Base-by-base conservation (phyloP, 192 early-diverging fungal genomes). In the Linnemannia exigua region DNA sequence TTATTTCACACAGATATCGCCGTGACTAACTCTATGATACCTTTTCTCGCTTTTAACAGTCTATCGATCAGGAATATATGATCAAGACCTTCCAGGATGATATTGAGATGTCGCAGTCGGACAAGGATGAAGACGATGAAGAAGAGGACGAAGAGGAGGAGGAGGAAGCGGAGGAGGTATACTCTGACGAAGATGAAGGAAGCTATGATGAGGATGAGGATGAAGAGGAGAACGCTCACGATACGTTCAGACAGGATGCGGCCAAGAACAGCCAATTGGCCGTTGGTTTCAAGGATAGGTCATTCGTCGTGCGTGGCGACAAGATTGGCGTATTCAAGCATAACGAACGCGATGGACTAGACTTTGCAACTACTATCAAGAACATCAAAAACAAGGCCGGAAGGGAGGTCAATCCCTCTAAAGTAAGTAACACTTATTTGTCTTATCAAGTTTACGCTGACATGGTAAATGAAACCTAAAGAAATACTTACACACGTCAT, bases 321-420 rank as follows among this genome's bases (percentile, higher is more conserved):
- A 92, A 92, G 51, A 97, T 99, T 79, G 97, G 98, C 9, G 97
- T 99, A 15, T 96, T 98, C 78, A 92, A 90, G 79, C 95, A 97
- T 85, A 92, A 91, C 3, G 90, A 94, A 50, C 89, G 91, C 79
- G 94, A 96, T 80, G 89, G 90, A 20, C 87, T 99, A 38, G 90
- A 95, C 72, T 96, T 95, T 81, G 84, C 90, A 25, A 96, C 96
- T n/a, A 92, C 94, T 1, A 97, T 99, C 88, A 94, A 92, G 72
- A 93, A 92, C 69, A 83, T 99, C 25, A 86, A 87, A 20, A 89
- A 92, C 75, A 88, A 91, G 41, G 88, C 87, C 46, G 94, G 94
- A 28, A 76, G 85, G 25, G 79, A 87, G 61, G 93, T 98, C 74
- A 93, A 93, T 48, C 97, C 98, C 16, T 50, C 74, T 20, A 90